Evolutionary conservation across 495 filamentous ascomycete genomes (phyloP), one percentile per base, ranked within the genome.

Genomic region (Neurospora cerealis): DNA sequence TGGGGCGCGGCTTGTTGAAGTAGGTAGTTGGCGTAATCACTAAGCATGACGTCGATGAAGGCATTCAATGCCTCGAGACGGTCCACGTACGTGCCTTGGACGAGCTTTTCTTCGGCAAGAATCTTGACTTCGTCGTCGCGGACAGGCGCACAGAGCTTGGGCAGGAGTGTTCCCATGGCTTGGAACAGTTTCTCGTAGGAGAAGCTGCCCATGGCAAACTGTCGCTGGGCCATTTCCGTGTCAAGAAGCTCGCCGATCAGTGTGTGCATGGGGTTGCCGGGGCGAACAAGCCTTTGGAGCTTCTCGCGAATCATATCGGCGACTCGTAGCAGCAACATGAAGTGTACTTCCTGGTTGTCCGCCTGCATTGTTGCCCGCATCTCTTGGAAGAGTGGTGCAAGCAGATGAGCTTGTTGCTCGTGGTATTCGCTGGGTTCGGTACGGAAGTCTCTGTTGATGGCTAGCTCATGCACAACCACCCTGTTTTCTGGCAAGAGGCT

Each of bases 11-110:
- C 90, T 40, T 92, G 84, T 78, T 91, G 91, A 13, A 99, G 87
- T 81, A 97, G 88, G 77, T 96, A 98, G 80, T 99, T 99, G 9
- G 94, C 93, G 77, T 98, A 95, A 79, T 99, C 96, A 71, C 98
- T 88, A n/a, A 93, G 91, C 76, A 99, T 89, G 70, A 95, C 87
- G 78, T 99, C 93, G 71, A 98, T 93, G 44, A 96, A 91, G 71
- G 91, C 89, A 78, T 97, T 91, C 37, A 98, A 84, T 39, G 92
- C 90, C 72, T 94, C 91, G 5, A 98, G 85, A 69, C 94, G 92
- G 75, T 93, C 90, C 24, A 97, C 94, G 66, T 95, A 90, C 80
- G 94, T 92, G 1, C 91, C 92, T n/a, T 86, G 79, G 41, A 82
- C 81, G 5, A 91, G 89, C 32, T 84, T 91, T 77, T 93, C 90